These are phyloP conservation scores for Eimeria sp. DNA, from an alignment of 169 alveolate species.

Conservation along the genomic window DNA sequence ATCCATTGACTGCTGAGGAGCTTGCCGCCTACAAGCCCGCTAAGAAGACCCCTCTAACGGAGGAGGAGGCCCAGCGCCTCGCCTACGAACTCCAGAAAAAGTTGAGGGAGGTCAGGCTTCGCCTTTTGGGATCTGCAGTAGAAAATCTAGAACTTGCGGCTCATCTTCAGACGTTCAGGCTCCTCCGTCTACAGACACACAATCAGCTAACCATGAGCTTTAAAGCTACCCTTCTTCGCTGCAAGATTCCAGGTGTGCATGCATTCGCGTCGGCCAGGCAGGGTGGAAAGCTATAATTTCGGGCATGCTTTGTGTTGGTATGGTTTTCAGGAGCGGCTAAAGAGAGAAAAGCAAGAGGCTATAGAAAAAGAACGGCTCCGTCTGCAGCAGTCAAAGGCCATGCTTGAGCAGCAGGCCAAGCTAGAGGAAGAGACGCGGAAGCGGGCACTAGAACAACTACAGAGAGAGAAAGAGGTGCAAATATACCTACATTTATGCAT, in stretches of 20 bases:
- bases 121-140: not conserved
- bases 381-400: slow-evolving; percentile 84
- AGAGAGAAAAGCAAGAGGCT: slow-evolving; percentile 87
- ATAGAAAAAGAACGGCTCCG: slow-evolving; percentile 86
- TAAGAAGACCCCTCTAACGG: slow-evolving; percentile 75
- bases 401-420: slow-evolving; percentile 86
- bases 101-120: slow-evolving; percentile 71
- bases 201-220: not conserved
- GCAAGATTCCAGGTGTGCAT: not conserved
- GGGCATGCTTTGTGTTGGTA: not conserved
- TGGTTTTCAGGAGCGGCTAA: slow-evolving; percentile 78
- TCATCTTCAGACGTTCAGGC: not conserved
- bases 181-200: not conserved
- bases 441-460: slow-evolving; percentile 81
- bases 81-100: slow-evolving; percentile 86
- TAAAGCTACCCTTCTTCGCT: not conserved
- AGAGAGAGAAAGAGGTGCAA: slow-evolving; percentile 85
- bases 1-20: slow-evolving; percentile 76
- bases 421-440: slow-evolving; percentile 86
- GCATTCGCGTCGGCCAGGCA: not conserved
- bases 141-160: not conserved
- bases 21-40: slow-evolving; percentile 56
- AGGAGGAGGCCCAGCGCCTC: slow-evolving; percentile 85
- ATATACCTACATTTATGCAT: not conserved
- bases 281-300: not conserved